phyloP scores from a whole-genome alignment of 495 filamentous ascomycete species.

The Cercophora samala region DNA sequence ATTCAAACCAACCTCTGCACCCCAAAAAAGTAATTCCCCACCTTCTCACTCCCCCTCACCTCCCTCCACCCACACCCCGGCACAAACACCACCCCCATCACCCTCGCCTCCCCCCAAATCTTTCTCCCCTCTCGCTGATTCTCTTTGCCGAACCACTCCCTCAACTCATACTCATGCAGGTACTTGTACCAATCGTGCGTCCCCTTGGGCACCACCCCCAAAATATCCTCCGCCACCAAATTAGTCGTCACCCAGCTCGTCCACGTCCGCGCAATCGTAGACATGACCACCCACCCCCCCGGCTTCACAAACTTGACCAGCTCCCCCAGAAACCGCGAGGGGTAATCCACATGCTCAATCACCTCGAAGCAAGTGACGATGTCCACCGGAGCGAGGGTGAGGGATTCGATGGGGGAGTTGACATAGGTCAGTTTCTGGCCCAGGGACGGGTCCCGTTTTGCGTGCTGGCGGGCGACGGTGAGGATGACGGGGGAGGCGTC shows the following conservation, averaged over 20 bases:
- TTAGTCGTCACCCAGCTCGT: constrained; percentile 89
- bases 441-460: constrained; percentile 60
- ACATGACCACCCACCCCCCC: constrained; percentile 87
- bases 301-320: constrained; percentile 74
- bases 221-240: constrained; percentile 82
- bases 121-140: constrained; percentile 43
- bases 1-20: constrained; percentile 52
- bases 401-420: constrained; percentile 66
- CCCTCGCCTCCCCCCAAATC: constrained; percentile 45
- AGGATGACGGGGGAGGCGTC: constrained; percentile 82
- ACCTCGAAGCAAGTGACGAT: constrained; percentile 90
- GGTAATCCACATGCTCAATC: constrained; percentile 79
- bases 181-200: constrained; percentile 97
- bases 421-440: constrained; percentile 63
- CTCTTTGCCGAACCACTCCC: constrained; percentile 47
- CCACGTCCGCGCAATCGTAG: constrained; percentile 85
- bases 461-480: constrained; percentile 71
- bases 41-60: constrained; percentile 73
- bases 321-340: constrained; percentile 63
- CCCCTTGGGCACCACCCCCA: constrained; percentile 82
- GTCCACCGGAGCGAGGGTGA: constrained; percentile 58
- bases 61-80: constrained; percentile 90
- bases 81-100: constrained; percentile 86
- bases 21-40: constrained; percentile 96
- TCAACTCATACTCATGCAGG: constrained; percentile 79